phyloP scores from a whole-genome alignment of 495 filamentous ascomycete species.

The Penicillium angulare region DNA sequence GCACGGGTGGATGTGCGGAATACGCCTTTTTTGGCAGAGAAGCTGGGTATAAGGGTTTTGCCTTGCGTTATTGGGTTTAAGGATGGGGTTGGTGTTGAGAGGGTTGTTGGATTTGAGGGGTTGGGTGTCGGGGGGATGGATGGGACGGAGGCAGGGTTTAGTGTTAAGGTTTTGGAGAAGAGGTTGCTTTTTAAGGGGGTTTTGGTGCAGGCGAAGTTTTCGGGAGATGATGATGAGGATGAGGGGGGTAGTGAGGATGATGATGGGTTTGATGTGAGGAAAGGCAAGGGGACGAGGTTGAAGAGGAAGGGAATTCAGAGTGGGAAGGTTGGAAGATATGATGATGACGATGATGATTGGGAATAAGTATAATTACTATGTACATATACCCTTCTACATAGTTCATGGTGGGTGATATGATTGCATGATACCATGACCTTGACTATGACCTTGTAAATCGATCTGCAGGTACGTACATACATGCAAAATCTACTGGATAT shows the following conservation, averaged over 20 bases:
- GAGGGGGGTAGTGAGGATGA: constrained; percentile 34
- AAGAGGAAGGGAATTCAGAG: constrained; percentile 53
- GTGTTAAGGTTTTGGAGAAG: constrained; percentile 60
- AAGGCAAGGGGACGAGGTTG: constrained; percentile 20
- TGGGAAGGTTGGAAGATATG: constrained; percentile 30
- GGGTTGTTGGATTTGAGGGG: constrained; percentile 75
- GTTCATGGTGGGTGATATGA: not conserved
- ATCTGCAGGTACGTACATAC: not conserved
- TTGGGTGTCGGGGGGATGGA: constrained; percentile 55
- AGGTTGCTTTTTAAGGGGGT: constrained; percentile 60
- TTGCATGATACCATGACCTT: not conserved
- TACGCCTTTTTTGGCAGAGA: constrained; percentile 70
- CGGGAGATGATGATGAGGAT: constrained; percentile 40
- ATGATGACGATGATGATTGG: constrained; percentile 64
- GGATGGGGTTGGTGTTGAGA: constrained; percentile 63
- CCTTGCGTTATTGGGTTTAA: constrained; percentile 76
- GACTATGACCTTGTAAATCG: too few species aligned
- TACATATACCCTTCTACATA: not conserved
- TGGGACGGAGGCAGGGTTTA: constrained; percentile 57
- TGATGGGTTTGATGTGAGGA: constrained; percentile 13
- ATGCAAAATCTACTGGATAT: not conserved
- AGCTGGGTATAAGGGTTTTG: constrained; percentile 65
- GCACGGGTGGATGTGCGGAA: constrained; percentile 68
- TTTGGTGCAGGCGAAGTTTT: constrained; percentile 52
- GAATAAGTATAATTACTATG: constrained; percentile 45